These are phyloP conservation scores for Crithidia bombi DNA, from an alignment of 208 protist species.

Conservation along the genomic window DNA sequence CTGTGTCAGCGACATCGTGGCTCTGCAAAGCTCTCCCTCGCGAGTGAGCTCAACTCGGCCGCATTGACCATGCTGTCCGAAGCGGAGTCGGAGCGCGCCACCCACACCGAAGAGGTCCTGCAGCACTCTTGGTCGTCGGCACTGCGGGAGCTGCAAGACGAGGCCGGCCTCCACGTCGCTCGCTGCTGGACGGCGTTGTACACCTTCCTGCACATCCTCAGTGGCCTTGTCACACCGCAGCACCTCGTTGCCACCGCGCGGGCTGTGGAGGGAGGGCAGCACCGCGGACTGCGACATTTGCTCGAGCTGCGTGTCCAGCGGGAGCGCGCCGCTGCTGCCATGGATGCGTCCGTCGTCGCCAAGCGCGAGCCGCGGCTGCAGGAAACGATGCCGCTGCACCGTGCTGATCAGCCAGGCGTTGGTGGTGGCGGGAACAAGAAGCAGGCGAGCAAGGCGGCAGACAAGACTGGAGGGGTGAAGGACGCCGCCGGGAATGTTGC, in stretches of 20 bases:
- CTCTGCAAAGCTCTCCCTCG: slow-evolving; percentile 69
- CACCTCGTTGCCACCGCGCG: slow-evolving; percentile 56
- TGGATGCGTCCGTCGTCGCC: slow-evolving; percentile 29
- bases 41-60: slow-evolving; percentile 43
- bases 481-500: slow-evolving; percentile 19
- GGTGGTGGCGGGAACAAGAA: slow-evolving; percentile 12
- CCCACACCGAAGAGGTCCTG: slow-evolving; percentile 36
- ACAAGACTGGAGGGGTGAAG: neutral
- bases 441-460: slow-evolving; percentile 6
- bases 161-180: slow-evolving; percentile 64
- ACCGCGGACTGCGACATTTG: slow-evolving; percentile 76
- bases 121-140: slow-evolving; percentile 59
- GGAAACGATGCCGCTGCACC: slow-evolving; percentile 59
- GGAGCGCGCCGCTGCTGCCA: slow-evolving; percentile 37
- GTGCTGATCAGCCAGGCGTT: slow-evolving; percentile 13
- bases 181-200: slow-evolving; percentile 64
- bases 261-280: slow-evolving; percentile 52
- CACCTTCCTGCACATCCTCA: slow-evolving; percentile 68
- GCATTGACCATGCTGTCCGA: slow-evolving; percentile 44
- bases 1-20: slow-evolving; percentile 51
- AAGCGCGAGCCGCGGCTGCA: slow-evolving; percentile 58
- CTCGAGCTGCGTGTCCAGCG: slow-evolving; percentile 63
- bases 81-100: slow-evolving; percentile 56
- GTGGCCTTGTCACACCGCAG: slow-evolving; percentile 67
- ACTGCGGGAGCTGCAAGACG: slow-evolving; percentile 81